Percentiles rank a stretch among this genome's conserved stretches.
phyloP scores from a whole-genome alignment of 306 rosid species.

The Notholithocarpus densiflorus region DNA sequence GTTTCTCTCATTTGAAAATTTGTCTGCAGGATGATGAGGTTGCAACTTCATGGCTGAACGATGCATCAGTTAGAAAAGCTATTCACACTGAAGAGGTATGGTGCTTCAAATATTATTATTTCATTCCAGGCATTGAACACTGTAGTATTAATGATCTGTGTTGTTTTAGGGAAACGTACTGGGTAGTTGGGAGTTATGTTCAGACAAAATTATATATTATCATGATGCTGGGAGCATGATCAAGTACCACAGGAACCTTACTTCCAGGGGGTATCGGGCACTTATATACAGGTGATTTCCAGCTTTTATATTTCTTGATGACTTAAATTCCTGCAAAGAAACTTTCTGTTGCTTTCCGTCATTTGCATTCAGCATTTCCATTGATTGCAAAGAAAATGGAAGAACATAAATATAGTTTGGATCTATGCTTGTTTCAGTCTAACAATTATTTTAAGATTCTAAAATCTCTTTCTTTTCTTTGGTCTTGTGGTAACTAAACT shows the following conservation, averaged over 20 bases:
- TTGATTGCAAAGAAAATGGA: background rate
- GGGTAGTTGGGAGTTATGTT: constrained; percentile 65
- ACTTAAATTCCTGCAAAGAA: background rate
- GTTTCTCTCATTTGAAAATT: background rate
- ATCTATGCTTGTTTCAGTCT: background rate
- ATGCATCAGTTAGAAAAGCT: constrained; percentile 65
- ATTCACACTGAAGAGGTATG: constrained; percentile 65
- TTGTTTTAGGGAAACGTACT: constrained; percentile 44
- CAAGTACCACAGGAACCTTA: constrained; percentile 73
- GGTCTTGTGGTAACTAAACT: background rate
- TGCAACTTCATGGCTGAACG: constrained; percentile 78
- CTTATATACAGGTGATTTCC: constrained; percentile 75
- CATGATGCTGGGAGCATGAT: constrained; percentile 97
- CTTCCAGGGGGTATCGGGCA: constrained; percentile 71
- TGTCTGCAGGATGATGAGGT: constrained; percentile 57
- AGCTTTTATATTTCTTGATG: background rate
- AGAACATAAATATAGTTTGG: background rate
- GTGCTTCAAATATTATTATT: background rate
- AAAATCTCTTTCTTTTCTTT: background rate
- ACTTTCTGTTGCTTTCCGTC: background rate
- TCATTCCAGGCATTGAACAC: background rate
- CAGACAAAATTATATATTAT: constrained; percentile 22
- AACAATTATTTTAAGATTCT: background rate
- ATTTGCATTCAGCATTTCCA: background rate
- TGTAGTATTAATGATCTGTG: constrained; percentile 10